Conservation (phyloP, 306 rosid genomes). For the Chamaecrista fasciculata region DNA sequence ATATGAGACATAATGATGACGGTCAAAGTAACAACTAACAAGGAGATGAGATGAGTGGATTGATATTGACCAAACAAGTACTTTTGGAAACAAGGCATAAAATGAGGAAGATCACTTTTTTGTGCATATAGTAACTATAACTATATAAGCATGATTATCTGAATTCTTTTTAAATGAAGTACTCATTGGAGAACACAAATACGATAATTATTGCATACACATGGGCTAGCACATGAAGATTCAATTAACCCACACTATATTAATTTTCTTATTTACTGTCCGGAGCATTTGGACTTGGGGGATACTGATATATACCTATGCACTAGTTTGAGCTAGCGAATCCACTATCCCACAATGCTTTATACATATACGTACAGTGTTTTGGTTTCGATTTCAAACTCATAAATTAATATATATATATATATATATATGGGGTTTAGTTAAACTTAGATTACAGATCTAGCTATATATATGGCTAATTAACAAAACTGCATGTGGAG, state of each 20-base stretch:
- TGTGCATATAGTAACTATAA: too few species aligned
- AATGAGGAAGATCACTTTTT: slow-evolving; percentile 28
- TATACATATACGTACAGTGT: not conserved
- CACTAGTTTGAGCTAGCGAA: slow-evolving; percentile 21
- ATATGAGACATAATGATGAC: slow-evolving; percentile 11
- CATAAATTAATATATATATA: not conserved
- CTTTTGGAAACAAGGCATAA: slow-evolving; percentile 22
- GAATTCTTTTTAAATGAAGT: slow-evolving; percentile 10
- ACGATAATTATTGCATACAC: slow-evolving; percentile 28
- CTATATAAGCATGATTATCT: too few species aligned
- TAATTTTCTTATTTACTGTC: slow-evolving; percentile 30
- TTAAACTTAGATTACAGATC: not conserved
- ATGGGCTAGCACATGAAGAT: slow-evolving; percentile 38
- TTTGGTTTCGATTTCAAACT: slow-evolving; percentile 6
- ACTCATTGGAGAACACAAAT: slow-evolving; percentile 20
- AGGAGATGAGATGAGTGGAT: slow-evolving; percentile 6
- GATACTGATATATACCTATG: not conserved
- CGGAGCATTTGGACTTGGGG: slow-evolving; percentile 31
- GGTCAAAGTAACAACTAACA: slow-evolving; percentile 29
- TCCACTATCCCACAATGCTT: slow-evolving; percentile 26
- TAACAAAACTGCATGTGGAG: not conserved
- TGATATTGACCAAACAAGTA: slow-evolving; percentile 30
- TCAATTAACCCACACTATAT: too few species aligned
- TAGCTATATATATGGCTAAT: not conserved
- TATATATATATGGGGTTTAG: not conserved